These are phyloP conservation scores for Parmelia sp. DNA, from an alignment of 495 filamentous ascomycete species.

Conservation along the genomic window DNA sequence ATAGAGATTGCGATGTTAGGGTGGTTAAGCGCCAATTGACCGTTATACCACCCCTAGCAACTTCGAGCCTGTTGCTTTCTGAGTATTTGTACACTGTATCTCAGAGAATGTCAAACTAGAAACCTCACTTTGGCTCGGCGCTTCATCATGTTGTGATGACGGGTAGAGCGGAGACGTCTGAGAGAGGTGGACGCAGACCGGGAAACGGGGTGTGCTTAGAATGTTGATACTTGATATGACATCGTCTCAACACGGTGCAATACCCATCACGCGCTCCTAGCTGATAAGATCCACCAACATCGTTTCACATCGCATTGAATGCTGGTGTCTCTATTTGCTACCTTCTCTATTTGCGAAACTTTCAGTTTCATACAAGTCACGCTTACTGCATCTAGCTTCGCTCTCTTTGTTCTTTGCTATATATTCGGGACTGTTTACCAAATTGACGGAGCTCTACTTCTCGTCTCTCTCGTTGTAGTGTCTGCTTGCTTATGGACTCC, in stretches of 20 bases:
- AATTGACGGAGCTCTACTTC: constrained; percentile 16
- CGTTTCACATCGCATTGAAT: constrained; percentile 41
- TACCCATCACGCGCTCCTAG: constrained; percentile 38
- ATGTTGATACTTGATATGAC: constrained; percentile 14
- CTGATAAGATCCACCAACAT: constrained; percentile 51
- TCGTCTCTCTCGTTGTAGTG: constrained; percentile 27
- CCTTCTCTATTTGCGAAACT: constrained; percentile 38
- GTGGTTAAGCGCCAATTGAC: too few species aligned
- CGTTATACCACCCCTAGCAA: too few species aligned
- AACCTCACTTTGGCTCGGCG: too few species aligned
- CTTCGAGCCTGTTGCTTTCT: too few species aligned
- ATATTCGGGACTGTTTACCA: constrained; percentile 28
- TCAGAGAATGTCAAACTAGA: too few species aligned
- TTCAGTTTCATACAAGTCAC: constrained; percentile 45
- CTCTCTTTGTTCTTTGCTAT: constrained; percentile 22
- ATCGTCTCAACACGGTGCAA: constrained; percentile 50
- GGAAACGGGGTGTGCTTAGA: too few species aligned
- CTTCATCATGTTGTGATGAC: too few species aligned
- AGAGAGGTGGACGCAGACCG: too few species aligned
- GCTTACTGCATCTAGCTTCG: constrained; percentile 44
- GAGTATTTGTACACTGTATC: too few species aligned
- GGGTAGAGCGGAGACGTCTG: too few species aligned
- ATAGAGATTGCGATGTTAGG: too few species aligned
- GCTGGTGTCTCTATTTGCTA: constrained; percentile 27
- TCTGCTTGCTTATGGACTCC: constrained; percentile 40